These are phyloP conservation scores for Primulina eburnea DNA, from an alignment of 257 asterid genomes.

Conservation along the genomic window DNA sequence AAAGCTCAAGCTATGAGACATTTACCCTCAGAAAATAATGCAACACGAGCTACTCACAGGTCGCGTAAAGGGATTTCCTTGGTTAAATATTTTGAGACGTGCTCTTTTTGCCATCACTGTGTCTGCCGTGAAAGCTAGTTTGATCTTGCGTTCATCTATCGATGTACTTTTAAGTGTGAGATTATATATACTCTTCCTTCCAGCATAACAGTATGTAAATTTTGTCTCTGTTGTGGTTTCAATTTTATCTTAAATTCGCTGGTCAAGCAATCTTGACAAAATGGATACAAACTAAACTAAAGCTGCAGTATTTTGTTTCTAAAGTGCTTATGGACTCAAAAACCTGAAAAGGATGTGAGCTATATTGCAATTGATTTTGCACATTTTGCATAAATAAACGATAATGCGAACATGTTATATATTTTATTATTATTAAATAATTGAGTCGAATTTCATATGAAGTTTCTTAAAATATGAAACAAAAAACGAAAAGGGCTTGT, in stretches of 20 bases:
- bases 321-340: background rate
- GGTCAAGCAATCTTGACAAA: background rate
- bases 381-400: too few relatives aligned
- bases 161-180: background rate
- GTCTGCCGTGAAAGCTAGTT: slow-evolving; percentile 29
- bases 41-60: slow-evolving; percentile 16
- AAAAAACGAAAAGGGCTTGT: too few relatives aligned
- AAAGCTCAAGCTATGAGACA: slow-evolving; percentile 67
- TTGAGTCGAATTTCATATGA: too few relatives aligned
- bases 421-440: too few relatives aligned
- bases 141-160: background rate
- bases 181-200: background rate
- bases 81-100: slow-evolving; percentile 25
- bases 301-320: too few relatives aligned
- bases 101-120: slow-evolving; percentile 41
- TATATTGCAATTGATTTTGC: too few relatives aligned
- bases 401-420: too few relatives aligned
- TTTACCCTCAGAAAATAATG: slow-evolving; percentile 30
- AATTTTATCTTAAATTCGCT: background rate
- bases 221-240: background rate
- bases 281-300: background rate
- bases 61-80: background rate
- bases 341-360: too few relatives aligned
- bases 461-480: too few relatives aligned
- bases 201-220: too few relatives aligned